Conservation (phyloP, 352 stramenopile species). For the Phytophthora citricola region DNA sequence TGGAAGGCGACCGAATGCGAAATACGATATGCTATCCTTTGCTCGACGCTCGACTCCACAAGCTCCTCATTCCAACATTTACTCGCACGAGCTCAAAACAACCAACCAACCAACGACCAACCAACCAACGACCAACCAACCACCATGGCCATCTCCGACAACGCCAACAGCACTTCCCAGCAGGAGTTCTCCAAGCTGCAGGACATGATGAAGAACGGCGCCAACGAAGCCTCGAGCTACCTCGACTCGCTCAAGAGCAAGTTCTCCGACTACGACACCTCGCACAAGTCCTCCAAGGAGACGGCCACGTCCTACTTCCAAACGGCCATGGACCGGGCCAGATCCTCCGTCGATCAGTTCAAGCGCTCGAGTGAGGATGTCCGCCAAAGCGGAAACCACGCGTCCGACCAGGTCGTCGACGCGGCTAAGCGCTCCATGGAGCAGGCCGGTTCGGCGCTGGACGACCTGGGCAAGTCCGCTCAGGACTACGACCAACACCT, state of each 20-base stretch:
- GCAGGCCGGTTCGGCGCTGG: conserved; percentile 31
- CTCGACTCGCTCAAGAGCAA: conserved; percentile 49
- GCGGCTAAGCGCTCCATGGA: conserved; percentile 43
- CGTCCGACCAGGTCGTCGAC: conserved; percentile 6
- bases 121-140: background rate
- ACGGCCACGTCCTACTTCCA: conserved; percentile 48
- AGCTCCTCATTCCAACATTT: conserved; percentile 22
- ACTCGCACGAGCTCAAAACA: conserved; percentile 12
- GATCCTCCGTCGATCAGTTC: conserved; percentile 25
- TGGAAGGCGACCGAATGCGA: background rate
- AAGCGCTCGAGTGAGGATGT: conserved; percentile 19
- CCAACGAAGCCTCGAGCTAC: conserved; percentile 39
- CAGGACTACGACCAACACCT: conserved; percentile 26
- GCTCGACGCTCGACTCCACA: background rate
- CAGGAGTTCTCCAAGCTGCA: conserved; percentile 49
- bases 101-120: background rate
- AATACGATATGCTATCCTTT: background rate
- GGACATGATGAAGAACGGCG: conserved; percentile 38
- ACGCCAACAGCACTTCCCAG: conserved; percentile 24
- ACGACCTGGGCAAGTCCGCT: conserved; percentile 33
- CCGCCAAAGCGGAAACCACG: conserved; percentile 27
- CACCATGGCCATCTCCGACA: conserved; percentile 38
- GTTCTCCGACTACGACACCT: conserved; percentile 49
- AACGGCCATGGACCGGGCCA: conserved; percentile 40
- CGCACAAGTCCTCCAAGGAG: conserved; percentile 44